Evolutionary conservation across 2,329 filamentous ascomycete species (phyloP).

Genomic region (Diaporthe vaccinii): DNA sequence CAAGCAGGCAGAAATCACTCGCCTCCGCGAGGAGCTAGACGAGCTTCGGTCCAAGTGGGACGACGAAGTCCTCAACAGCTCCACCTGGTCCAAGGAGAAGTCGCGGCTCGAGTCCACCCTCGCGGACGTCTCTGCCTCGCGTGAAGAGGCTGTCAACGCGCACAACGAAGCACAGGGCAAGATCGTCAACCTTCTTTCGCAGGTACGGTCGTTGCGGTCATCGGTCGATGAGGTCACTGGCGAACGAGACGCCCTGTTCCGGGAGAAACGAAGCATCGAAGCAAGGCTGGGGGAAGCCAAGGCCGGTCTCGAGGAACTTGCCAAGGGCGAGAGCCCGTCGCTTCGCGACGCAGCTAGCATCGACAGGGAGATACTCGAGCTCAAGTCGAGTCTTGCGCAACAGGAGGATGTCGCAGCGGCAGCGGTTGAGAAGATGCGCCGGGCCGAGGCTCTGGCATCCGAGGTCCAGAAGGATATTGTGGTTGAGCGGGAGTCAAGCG

Average conservation of each 20-base stretch:
- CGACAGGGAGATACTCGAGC: conserved; percentile 89
- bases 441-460: conserved; percentile 86
- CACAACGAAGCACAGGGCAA: conserved; percentile 97
- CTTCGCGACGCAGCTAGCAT: conserved; percentile 90
- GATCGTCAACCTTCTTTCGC: conserved; percentile 89
- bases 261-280: conserved; percentile 93
- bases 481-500: conserved; percentile 84
- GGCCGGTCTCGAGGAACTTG: conserved; percentile 88
- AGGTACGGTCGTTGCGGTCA: conserved; percentile 86
- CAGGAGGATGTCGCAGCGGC: conserved; percentile 94
- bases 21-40: conserved; percentile 95
- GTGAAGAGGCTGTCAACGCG: conserved; percentile 91
- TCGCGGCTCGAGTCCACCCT: conserved; percentile 89
- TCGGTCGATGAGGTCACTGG: conserved; percentile 87
- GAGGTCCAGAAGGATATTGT: conserved; percentile 96
- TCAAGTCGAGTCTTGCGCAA: conserved; percentile 90
- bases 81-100: conserved; percentile 99
- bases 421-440: conserved; percentile 96
- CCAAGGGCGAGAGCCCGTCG: conserved; percentile 86
- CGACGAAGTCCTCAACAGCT: conserved; percentile 96
- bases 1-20: conserved; percentile 88
- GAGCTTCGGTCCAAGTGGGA: conserved; percentile 97
- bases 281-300: conserved; percentile 88
- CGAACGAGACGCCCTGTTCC: conserved; percentile 85
- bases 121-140: conserved; percentile 88